These are phyloP conservation scores for Solanum arcanum DNA, from an alignment of 257 asterid species.

Conservation along the genomic window DNA sequence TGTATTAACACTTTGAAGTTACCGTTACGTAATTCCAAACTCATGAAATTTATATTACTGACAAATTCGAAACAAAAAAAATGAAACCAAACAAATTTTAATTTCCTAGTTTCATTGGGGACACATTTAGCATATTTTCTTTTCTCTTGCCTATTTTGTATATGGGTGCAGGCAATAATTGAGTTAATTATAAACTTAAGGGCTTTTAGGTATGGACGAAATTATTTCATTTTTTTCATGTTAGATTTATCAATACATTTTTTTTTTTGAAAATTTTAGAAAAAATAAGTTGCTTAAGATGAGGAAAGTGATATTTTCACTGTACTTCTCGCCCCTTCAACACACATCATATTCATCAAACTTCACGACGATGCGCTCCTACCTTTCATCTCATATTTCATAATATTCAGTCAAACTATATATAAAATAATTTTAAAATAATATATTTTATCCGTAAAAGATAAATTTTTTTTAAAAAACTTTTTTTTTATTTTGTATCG, in stretches of 20 bases:
- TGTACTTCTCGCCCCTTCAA: background rate
- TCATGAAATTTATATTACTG: background rate
- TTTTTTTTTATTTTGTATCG: background rate
- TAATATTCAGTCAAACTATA: background rate
- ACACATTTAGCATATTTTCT: background rate
- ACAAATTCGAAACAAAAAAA: background rate
- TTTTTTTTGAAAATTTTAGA: background rate
- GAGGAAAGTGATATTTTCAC: too few species aligned
- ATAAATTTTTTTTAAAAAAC: accelerated
- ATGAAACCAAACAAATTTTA: background rate
- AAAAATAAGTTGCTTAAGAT: too few species aligned
- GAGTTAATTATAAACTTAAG: background rate
- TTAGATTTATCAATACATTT: background rate
- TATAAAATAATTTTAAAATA: background rate
- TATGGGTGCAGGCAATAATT: background rate
- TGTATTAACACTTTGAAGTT: background rate
- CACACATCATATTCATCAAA: background rate
- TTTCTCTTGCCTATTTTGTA: background rate
- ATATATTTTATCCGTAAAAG: background rate
- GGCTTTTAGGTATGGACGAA: background rate
- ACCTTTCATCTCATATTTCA: background rate
- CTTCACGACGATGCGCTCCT: background rate
- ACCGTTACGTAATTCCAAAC: background rate
- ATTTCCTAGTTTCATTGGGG: background rate
- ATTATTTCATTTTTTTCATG: background rate